phyloP scores from a whole-genome alignment of 345 rosid species.

The Trapa incisa region DNA sequence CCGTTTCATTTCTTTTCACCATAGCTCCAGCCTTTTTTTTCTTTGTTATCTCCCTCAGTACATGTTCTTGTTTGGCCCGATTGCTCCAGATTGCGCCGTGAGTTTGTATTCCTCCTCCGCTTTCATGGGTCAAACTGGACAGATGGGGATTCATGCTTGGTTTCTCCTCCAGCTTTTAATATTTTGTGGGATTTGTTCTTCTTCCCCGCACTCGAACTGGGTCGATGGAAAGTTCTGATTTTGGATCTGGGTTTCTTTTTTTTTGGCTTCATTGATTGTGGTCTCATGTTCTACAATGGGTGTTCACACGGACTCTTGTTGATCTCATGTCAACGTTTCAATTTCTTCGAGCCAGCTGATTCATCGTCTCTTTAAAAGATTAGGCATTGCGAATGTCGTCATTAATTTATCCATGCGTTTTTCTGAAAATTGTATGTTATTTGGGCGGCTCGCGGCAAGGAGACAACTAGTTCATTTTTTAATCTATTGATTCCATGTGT shows the following conservation, averaged over 20 bases:
- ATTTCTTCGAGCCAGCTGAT: not conserved
- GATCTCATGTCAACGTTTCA: not conserved
- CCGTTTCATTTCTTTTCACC: too few species aligned
- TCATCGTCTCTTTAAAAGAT: not conserved
- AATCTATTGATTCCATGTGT: constrained; percentile 6
- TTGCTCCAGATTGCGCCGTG: not conserved
- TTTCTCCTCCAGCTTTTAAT: not conserved
- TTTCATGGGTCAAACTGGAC: not conserved
- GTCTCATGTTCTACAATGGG: not conserved
- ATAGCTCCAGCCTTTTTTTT: too few species aligned
- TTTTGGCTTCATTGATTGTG: constrained; percentile 1
- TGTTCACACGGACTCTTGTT: not conserved
- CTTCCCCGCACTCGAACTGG: not conserved
- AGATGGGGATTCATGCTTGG: not conserved
- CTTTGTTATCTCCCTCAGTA: not conserved
- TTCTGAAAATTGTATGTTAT: not conserved
- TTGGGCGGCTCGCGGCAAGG: constrained; percentile 1
- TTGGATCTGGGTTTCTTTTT: constrained; percentile 12
- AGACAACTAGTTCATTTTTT: constrained; percentile 10
- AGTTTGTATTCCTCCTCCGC: not conserved
- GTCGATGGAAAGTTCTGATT: constrained; percentile 10
- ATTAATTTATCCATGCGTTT: constrained; percentile 9
- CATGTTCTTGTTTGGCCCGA: not conserved
- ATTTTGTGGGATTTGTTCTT: not conserved
- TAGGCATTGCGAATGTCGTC: constrained; percentile 11